Percentiles rank a stretch among this genome's conserved stretches.
Evolutionary conservation across 148 eudicot genomes (phyloP).

Genomic region (Oxyria digyna): DNA sequence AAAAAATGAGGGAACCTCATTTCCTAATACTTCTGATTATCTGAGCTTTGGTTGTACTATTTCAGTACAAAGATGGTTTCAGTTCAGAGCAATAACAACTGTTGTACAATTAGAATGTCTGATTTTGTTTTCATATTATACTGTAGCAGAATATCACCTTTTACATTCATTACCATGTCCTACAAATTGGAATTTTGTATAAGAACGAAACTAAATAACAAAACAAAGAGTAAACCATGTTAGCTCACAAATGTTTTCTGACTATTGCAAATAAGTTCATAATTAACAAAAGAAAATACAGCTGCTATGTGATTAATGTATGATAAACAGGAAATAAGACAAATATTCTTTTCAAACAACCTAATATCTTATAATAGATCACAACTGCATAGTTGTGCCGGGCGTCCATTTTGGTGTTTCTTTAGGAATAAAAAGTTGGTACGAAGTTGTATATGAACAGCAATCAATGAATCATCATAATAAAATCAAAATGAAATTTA

Average conservation of each 20-base stretch:
- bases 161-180: too few species aligned
- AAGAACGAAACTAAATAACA: too few species aligned
- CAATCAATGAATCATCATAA: background rate
- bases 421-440: background rate
- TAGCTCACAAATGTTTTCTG: too few species aligned
- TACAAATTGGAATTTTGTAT: too few species aligned
- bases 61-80: background rate
- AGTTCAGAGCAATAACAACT: background rate
- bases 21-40: background rate
- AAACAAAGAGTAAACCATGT: background rate
- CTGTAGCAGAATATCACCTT: too few species aligned
- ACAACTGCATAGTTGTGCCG: background rate
- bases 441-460: background rate
- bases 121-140: too few species aligned
- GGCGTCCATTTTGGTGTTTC: background rate
- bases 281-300: background rate
- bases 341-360: background rate
- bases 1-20: background rate
- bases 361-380: background rate
- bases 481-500: background rate
- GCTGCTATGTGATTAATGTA: background rate
- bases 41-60: background rate
- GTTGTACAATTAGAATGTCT: background rate
- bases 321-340: background rate
- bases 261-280: too few species aligned